Percentiles rank a stretch among this genome's conserved stretches.
Evolutionary conservation across 2,329 filamentous ascomycete genomes (phyloP).

Genomic region (Stylonectria norvegica): DNA sequence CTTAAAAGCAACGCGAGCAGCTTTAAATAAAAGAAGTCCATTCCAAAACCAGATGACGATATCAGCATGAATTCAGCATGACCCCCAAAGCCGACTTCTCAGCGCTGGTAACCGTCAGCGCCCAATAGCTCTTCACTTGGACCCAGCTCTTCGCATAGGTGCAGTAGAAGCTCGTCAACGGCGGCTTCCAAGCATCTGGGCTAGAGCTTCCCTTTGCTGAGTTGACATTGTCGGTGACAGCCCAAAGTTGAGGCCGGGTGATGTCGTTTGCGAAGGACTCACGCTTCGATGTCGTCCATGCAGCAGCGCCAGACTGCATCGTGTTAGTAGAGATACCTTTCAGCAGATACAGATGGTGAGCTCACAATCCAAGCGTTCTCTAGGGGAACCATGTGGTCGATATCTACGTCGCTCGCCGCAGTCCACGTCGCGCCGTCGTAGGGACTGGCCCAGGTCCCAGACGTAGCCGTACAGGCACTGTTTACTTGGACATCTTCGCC

Average conservation of each 20-base stretch:
- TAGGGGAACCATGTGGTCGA: conserved; percentile 79
- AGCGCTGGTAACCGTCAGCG: conserved; percentile 63
- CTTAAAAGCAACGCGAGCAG: too few species aligned
- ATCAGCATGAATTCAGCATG: conserved; percentile 35
- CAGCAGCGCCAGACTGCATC: conserved; percentile 61
- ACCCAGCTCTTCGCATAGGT: conserved; percentile 76
- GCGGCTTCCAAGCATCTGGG: conserved; percentile 75
- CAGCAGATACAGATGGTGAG: neutral
- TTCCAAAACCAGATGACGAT: neutral
- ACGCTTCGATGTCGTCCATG: conserved; percentile 67
- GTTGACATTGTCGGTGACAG: conserved; percentile 77
- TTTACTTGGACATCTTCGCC: conserved; percentile 60
- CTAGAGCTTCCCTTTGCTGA: conserved; percentile 67
- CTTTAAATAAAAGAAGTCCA: neutral
- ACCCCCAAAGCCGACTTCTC: conserved; percentile 66
- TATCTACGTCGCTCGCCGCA: conserved; percentile 66
- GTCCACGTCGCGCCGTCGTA: conserved; percentile 74
- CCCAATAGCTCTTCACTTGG: conserved; percentile 71
- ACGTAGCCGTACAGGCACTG: conserved; percentile 58
- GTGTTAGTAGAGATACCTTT: conserved; percentile 9
- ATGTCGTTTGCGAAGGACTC: conserved; percentile 75
- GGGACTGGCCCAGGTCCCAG: conserved; percentile 66
- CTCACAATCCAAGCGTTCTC: conserved; percentile 74
- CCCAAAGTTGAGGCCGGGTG: conserved; percentile 69
- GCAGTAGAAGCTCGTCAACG: conserved; percentile 67